Conservation (phyloP, 1,284 basidiomycete species). For the Ustilago bromivora region DNA sequence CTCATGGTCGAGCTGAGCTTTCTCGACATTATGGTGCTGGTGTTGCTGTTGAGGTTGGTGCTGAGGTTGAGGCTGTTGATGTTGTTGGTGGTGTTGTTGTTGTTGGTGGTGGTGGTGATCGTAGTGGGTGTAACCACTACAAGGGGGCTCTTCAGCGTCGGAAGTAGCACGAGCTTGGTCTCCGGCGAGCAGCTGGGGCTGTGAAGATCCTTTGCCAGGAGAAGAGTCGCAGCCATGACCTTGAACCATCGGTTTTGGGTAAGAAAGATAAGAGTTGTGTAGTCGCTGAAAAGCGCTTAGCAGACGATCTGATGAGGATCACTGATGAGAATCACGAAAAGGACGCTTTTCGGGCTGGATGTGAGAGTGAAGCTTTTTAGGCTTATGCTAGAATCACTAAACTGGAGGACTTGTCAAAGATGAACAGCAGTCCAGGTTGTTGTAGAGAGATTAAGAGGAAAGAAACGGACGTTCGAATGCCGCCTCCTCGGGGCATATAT, state of each 20-base stretch:
- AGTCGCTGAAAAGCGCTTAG: constrained; percentile 12
- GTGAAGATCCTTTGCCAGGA: constrained; percentile 57
- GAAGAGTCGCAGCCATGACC: constrained; percentile 50
- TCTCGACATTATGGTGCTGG: constrained; percentile 27
- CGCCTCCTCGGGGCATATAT: constrained; percentile 15
- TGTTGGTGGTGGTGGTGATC: constrained; percentile 19
- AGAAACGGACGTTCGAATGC: background rate
- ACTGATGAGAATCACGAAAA: constrained; percentile 22
- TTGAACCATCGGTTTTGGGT: constrained; percentile 55
- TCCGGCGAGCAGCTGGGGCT: constrained; percentile 44
- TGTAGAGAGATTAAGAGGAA: constrained; percentile 11
- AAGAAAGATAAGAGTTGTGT: constrained; percentile 5
- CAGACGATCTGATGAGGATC: constrained; percentile 28
- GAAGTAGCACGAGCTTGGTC: constrained; percentile 39
- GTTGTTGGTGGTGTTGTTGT: constrained; percentile 23
- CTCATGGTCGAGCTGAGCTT: constrained; percentile 31
- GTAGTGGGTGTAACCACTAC: constrained; percentile 59
- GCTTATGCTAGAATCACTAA: constrained; percentile 19
- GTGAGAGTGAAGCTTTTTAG: constrained; percentile 5
- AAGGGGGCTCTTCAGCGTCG: constrained; percentile 56
- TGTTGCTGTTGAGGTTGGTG: constrained; percentile 19
- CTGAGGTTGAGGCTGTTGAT: constrained; percentile 23
- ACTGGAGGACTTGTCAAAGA: constrained; percentile 22
- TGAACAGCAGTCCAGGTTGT: constrained; percentile 31
- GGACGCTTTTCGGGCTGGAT: constrained; percentile 9